Evolutionary conservation across 257 asterid species (phyloP).

Genomic region (Jaltomata sinuosa): DNA sequence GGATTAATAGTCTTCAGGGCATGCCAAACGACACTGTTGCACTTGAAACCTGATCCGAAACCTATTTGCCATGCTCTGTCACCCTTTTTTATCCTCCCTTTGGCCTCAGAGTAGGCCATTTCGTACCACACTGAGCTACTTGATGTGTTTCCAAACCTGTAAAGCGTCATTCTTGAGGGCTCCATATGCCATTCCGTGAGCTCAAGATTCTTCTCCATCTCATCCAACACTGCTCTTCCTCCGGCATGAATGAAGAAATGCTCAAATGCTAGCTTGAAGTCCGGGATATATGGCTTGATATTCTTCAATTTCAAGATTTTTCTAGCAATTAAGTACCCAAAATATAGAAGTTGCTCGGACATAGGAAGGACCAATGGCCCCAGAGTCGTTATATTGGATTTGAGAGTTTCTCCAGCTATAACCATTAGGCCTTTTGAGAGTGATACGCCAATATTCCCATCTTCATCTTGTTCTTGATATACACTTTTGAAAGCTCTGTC

Average conservation of each 20-base stretch:
- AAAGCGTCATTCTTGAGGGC: slow-evolving; percentile 38
- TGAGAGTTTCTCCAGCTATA: slow-evolving; percentile 25
- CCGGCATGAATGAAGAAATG: slow-evolving; percentile 36
- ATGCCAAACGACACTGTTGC: slow-evolving; percentile 31
- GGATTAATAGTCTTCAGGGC: slow-evolving; percentile 26
- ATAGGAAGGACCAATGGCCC: slow-evolving; percentile 33
- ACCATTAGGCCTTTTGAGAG: slow-evolving; percentile 17
- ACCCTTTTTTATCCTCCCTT: slow-evolving; percentile 26
- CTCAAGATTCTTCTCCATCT: slow-evolving; percentile 14
- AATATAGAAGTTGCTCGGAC: slow-evolving; percentile 12
- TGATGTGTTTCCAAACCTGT: slow-evolving; percentile 30
- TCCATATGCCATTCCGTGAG: slow-evolving; percentile 24
- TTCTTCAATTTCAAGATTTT: slow-evolving; percentile 13
- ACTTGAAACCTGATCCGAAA: slow-evolving; percentile 33
- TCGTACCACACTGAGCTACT: slow-evolving; percentile 37
- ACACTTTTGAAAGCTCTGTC: slow-evolving; percentile 15
- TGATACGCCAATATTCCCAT: background rate
- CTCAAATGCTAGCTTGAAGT: slow-evolving; percentile 33
- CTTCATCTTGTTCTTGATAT: slow-evolving; percentile 19
- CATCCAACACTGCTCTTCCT: slow-evolving; percentile 27
- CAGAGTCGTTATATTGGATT: slow-evolving; percentile 13
- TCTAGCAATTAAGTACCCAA: background rate
- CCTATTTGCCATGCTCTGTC: slow-evolving; percentile 32
- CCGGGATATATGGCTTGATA: slow-evolving; percentile 12
- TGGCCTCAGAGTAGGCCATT: slow-evolving; percentile 28